phyloP scores from a whole-genome alignment of 2,329 filamentous ascomycete genomes.

The Thermochaetoides dissita region DNA sequence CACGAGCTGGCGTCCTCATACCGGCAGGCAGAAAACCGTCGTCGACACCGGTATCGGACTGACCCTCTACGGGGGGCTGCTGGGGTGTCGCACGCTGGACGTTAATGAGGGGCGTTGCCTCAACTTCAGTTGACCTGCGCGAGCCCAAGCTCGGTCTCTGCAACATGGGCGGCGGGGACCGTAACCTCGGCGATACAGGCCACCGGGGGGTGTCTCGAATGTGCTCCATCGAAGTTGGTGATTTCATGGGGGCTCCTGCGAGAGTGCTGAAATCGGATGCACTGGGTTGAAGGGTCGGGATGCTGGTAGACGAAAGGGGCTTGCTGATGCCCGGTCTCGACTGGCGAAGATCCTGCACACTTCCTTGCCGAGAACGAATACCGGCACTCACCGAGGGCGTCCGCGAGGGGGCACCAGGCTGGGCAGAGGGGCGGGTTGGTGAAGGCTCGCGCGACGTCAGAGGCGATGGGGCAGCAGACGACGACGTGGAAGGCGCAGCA shows the following conservation, averaged over 20 bases:
- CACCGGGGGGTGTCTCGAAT: conserved; percentile 50
- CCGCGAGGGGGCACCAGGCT: conserved; percentile 17
- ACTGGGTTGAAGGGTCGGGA: conserved; percentile 49
- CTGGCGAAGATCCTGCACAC: conserved; percentile 37
- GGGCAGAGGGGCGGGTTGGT: conserved; percentile 26
- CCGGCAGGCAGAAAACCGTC: conserved; percentile 36
- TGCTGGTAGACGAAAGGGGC: conserved; percentile 53
- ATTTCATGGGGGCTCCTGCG: conserved; percentile 51
- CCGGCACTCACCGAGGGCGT: conserved; percentile 21
- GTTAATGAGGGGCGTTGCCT: conserved; percentile 37
- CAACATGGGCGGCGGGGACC: conserved; percentile 55
- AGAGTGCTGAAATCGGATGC: conserved; percentile 47
- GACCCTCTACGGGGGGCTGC: conserved; percentile 23
- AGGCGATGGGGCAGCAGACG: conserved; percentile 19
- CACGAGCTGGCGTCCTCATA: conserved; percentile 46
- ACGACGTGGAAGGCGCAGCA: conserved; percentile 14
- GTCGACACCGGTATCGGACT: conserved; percentile 39
- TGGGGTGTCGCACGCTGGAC: conserved; percentile 37
- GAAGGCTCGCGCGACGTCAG: conserved; percentile 32
- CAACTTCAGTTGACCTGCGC: conserved; percentile 31
- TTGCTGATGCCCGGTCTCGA: conserved; percentile 21
- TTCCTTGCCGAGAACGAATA: conserved; percentile 50
- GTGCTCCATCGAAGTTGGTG: conserved; percentile 31
- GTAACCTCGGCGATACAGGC: conserved; percentile 64
- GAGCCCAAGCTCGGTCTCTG: conserved; percentile 32